Evolutionary conservation across 257 asterid species (phyloP).

Genomic region (Verbascum thapsus): DNA sequence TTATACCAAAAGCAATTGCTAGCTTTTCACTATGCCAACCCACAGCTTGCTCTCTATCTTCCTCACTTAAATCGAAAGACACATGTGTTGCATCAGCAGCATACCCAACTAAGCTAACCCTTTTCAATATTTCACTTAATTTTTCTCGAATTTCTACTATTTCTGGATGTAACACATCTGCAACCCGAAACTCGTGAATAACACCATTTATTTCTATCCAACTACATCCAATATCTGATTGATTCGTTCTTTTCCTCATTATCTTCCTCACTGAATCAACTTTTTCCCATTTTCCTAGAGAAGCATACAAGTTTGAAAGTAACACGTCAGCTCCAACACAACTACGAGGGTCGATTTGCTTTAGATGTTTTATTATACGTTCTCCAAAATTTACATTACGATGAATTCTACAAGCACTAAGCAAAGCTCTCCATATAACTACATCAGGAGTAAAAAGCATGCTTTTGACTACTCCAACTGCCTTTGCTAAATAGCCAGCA

Average conservation of each 20-base stretch:
- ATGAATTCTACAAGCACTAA: conserved; percentile 77
- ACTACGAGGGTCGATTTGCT: conserved; percentile 41
- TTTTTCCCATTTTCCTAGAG: conserved; percentile 73
- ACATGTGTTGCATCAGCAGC: conserved; percentile 49
- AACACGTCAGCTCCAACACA: conserved; percentile 54
- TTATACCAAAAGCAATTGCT: conserved; percentile 59
- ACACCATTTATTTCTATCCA: conserved; percentile 65
- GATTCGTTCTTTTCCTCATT: conserved; percentile 46
- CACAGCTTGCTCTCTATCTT: conserved; percentile 66
- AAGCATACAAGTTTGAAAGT: conserved; percentile 77
- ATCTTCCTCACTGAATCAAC: conserved; percentile 45
- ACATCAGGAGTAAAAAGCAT: conserved; percentile 70
- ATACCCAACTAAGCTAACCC: conserved; percentile 49
- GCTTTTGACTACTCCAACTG: conserved; percentile 55
- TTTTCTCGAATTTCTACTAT: conserved; percentile 50
- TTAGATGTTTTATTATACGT: conserved; percentile 43
- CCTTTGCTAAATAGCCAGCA: conserved; percentile 77
- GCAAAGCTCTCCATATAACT: conserved; percentile 74
- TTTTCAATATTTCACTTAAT: conserved; percentile 46
- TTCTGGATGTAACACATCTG: conserved; percentile 57
- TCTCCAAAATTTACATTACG: conserved; percentile 54
- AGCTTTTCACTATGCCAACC: conserved; percentile 75
- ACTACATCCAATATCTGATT: conserved; percentile 60
- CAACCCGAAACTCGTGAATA: conserved; percentile 68
- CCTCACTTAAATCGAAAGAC: conserved; percentile 60